Conservation (phyloP, 805 yeast genomes). For the Cyberlindnera japonica region DNA sequence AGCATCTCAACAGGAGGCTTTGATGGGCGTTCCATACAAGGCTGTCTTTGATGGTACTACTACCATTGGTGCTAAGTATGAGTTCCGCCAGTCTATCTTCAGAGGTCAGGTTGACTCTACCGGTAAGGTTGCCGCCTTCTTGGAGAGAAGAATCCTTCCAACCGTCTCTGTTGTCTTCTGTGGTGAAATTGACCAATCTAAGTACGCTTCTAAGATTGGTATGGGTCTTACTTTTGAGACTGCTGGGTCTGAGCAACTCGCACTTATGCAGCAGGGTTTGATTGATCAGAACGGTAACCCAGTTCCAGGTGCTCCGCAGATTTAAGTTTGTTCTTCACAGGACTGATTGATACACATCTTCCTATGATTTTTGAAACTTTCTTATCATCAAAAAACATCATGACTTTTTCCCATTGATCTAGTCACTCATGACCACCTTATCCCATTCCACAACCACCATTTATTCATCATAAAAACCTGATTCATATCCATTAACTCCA, state of each 20-base stretch:
- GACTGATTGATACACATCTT: not conserved
- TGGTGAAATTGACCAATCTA: slow-evolving; percentile 89
- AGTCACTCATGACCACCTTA: slow-evolving; percentile 1
- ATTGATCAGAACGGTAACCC: slow-evolving; percentile 83
- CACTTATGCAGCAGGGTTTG: slow-evolving; percentile 87
- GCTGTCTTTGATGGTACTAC: slow-evolving; percentile 89
- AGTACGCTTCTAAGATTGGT: slow-evolving; percentile 78
- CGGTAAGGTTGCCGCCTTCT: slow-evolving; percentile 86
- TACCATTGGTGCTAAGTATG: slow-evolving; percentile 94
- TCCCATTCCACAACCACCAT: not conserved
- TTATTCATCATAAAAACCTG: not conserved
- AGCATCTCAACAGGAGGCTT: slow-evolving; percentile 55
- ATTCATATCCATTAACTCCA: not conserved
- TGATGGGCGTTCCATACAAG: slow-evolving; percentile 77
- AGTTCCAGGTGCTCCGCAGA: slow-evolving; percentile 71
- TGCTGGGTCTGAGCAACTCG: slow-evolving; percentile 88
- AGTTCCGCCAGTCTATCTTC: slow-evolving; percentile 93
- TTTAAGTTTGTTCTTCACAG: slow-evolving; percentile 25
- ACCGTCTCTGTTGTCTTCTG: slow-evolving; percentile 83
- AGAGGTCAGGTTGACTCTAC: slow-evolving; percentile 90
- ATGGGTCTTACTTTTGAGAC: slow-evolving; percentile 94
- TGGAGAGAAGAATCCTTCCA: slow-evolving; percentile 92
- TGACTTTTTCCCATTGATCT: not conserved
- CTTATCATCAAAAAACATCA: no score
- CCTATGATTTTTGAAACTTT: no score